Conservation (phyloP, 345 rosid genomes). For the Acer saccharum region DNA sequence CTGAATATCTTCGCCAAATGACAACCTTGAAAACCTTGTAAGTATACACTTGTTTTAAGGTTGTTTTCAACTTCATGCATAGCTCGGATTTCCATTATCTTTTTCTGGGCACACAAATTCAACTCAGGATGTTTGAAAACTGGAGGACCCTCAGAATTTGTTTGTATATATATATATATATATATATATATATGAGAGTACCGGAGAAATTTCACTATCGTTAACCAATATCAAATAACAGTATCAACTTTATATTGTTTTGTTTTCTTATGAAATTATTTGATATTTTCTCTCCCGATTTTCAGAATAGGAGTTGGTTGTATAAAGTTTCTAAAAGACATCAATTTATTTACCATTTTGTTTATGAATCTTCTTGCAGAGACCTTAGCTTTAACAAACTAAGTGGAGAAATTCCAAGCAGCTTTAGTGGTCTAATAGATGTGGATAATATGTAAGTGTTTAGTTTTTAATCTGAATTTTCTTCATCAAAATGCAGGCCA, state of each 20-base stretch:
- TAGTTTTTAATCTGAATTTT: background rate
- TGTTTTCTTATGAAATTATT: background rate
- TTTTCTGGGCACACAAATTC: too few species aligned
- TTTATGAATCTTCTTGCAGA: constrained; percentile 26
- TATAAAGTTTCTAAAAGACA: background rate
- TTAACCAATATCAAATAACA: background rate
- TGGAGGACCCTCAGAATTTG: background rate
- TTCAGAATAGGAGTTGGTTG: background rate
- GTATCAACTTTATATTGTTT: too few species aligned
- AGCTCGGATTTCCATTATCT: too few species aligned
- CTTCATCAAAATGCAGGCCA: background rate
- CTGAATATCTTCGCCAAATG: constrained; percentile 39
- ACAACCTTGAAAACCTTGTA: constrained; percentile 36
- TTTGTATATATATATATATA: too few species aligned
- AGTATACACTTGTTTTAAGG: constrained; percentile 20
- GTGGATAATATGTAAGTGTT: constrained; percentile 19
- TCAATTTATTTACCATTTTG: background rate
- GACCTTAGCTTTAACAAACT: constrained; percentile 54
- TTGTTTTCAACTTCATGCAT: background rate
- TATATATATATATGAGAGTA: too few species aligned
- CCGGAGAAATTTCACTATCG: too few species aligned
- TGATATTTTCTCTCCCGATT: too few species aligned
- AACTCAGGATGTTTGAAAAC: background rate
- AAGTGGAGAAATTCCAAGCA: constrained; percentile 35
- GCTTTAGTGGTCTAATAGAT: background rate